Percentiles rank a stretch among this genome's conserved stretches.
Evolutionary conservation across 1,284 basidiomycete genomes (phyloP).

Genomic region (Cerrena zonata): DNA sequence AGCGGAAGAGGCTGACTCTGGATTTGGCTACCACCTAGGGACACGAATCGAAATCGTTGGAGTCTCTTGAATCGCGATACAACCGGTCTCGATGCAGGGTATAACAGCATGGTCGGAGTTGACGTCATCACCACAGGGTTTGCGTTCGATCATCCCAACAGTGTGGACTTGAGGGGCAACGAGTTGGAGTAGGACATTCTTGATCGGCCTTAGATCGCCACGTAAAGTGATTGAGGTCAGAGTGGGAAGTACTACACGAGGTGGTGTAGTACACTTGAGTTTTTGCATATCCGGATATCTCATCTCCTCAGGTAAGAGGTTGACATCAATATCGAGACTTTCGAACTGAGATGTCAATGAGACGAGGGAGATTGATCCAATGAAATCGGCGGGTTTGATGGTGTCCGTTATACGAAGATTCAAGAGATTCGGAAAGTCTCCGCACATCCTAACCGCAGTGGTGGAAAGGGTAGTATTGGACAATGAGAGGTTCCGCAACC

Average conservation of each 20-base stretch:
- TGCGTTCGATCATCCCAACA: background rate
- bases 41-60: background rate
- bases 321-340: background rate
- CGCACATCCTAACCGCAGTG: background rate
- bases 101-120: background rate
- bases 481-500: background rate
- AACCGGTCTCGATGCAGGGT: background rate
- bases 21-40: background rate
- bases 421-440: background rate
- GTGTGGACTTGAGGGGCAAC: background rate
- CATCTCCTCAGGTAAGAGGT: background rate
- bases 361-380: background rate
- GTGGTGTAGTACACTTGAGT: background rate
- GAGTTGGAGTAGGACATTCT: background rate
- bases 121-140: background rate
- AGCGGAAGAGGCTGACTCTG: background rate
- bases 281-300: background rate
- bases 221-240: background rate
- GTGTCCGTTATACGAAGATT: background rate
- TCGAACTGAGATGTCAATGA: background rate
- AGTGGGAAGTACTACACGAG: background rate
- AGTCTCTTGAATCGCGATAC: background rate
- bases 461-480: background rate
- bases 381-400: background rate
- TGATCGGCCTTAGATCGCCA: background rate